phyloP scores from a whole-genome alignment of 75 land plant genomes.

The Azolla pinnata region DNA sequence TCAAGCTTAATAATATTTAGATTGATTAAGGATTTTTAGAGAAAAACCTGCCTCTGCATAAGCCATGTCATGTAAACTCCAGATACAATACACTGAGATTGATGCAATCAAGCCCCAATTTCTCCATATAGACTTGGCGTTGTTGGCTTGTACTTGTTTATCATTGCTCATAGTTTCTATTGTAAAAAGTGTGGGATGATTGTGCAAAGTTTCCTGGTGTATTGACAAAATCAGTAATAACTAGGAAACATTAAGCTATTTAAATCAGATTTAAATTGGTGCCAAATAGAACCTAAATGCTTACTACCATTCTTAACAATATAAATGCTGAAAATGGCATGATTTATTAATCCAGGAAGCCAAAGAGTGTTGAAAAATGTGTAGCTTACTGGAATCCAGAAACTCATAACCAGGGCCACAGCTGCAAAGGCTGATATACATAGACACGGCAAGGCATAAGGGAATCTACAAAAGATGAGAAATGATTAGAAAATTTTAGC shows the following conservation, averaged over 20 bases:
- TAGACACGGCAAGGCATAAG: constrained; percentile 14
- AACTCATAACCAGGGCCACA: neutral
- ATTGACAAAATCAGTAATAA: neutral
- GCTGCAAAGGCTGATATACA: constrained; percentile 10
- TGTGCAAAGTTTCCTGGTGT: neutral
- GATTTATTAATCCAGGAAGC: too few species aligned
- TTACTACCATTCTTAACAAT: too few species aligned
- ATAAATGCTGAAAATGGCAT: too few species aligned
- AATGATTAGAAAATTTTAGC: neutral
- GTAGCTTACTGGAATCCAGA: constrained; percentile 13
- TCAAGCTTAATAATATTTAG: too few species aligned
- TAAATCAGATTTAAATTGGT: neutral
- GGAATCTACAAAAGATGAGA: constrained; percentile 3
- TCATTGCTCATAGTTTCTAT: too few species aligned
- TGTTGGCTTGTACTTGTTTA: too few species aligned
- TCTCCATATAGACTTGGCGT: constrained; percentile 6
- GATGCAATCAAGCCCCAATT: constrained; percentile 37
- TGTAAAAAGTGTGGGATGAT: too few species aligned
- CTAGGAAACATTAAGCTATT: neutral
- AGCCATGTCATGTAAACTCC: constrained; percentile 38
- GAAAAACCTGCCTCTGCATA: constrained; percentile 36
- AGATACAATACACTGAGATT: constrained; percentile 36
- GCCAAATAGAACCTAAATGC: neutral
- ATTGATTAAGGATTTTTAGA: neutral
- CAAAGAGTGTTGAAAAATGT: neutral